Evolutionary conservation across 2,329 filamentous ascomycete species (phyloP).

Genomic region (Cadophora sp.): DNA sequence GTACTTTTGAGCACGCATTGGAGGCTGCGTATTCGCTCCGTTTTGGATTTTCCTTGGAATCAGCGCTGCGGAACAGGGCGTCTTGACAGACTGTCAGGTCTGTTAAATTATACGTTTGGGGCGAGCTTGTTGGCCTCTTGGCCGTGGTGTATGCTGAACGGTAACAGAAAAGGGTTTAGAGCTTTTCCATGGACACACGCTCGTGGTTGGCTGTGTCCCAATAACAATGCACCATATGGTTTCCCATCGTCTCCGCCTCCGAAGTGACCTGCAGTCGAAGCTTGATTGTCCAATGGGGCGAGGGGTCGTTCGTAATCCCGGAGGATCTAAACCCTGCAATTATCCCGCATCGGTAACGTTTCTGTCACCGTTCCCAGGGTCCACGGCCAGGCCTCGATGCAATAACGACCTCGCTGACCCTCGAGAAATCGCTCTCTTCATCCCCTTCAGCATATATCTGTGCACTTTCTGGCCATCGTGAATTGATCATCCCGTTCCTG

Average conservation of each 20-base stretch:
- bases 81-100: constrained; percentile 19
- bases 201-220: constrained; percentile 23
- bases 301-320: neutral
- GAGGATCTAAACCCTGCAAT: constrained; percentile 6
- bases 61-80: constrained; percentile 15
- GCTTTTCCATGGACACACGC: neutral
- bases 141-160: constrained; percentile 21
- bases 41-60: neutral
- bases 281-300: constrained; percentile 4
- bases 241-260: constrained; percentile 1
- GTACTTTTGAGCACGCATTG: constrained; percentile 19
- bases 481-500: neutral
- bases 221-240: constrained; percentile 13
- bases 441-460: neutral
- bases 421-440: neutral
- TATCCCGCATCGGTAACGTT: constrained; percentile 11
- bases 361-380: constrained; percentile 1
- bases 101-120: neutral
- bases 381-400: neutral
- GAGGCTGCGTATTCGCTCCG: constrained; percentile 11
- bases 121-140: neutral
- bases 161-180: constrained; percentile 22
- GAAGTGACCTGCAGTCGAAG: neutral
- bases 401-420: constrained; percentile 1
- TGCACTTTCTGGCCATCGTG: neutral